Conservation (phyloP, 169 alveolate genomes). For the Plasmodium inui region DNA sequence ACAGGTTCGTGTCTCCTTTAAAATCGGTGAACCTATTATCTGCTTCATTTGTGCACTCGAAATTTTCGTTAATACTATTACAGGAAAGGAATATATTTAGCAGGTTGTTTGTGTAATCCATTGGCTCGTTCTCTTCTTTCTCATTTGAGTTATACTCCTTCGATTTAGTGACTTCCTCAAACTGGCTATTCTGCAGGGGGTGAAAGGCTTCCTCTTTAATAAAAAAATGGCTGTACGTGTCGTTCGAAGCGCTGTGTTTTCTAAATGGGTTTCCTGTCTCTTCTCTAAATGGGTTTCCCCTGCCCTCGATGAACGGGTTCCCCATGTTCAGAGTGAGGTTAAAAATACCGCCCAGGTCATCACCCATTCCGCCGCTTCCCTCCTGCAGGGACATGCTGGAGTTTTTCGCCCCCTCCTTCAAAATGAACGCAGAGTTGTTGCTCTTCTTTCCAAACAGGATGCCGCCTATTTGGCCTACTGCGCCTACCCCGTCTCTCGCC, state of each 20-base stretch:
- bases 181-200: neutral
- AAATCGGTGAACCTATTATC: neutral
- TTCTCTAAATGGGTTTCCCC: neutral
- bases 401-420: neutral
- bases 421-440: neutral
- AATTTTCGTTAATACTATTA: constrained; percentile 71
- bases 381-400: constrained; percentile 1
- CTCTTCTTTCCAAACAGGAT: constrained; percentile 1
- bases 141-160: neutral
- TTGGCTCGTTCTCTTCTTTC: constrained; percentile 26
- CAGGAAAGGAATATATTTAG: constrained; percentile 66
- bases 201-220: constrained; percentile 15
- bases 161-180: neutral
- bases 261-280: neutral
- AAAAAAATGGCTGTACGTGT: constrained; percentile 16
- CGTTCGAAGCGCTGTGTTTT: neutral
- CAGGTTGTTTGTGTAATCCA: constrained; percentile 56
- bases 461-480: neutral
- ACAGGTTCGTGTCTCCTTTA: constrained; percentile 1
- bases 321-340: neutral
- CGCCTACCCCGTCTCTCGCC: constrained; percentile 13
- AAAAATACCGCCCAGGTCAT: neutral
- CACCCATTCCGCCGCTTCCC: neutral
- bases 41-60: constrained; percentile 19
- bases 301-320: neutral